These are phyloP conservation scores for Penicillium psychrosexuale DNA, from an alignment of 2,329 filamentous ascomycete species.

Conservation along the genomic window DNA sequence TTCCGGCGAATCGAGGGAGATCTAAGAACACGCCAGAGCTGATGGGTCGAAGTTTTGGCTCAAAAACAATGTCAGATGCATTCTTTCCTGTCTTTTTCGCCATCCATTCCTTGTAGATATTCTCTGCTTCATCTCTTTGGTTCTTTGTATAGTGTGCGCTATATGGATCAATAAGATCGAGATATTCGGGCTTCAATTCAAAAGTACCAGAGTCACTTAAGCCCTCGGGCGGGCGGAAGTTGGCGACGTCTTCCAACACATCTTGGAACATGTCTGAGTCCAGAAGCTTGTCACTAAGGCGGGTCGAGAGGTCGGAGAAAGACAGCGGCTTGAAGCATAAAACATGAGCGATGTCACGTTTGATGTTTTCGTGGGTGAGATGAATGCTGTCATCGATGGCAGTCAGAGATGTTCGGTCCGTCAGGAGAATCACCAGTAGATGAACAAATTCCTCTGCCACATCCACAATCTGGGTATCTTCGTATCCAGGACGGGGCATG, in stretches of 20 bases:
- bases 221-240: constrained; percentile 85
- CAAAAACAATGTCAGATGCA: constrained; percentile 80
- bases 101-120: constrained; percentile 80
- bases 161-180: constrained; percentile 90
- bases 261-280: constrained; percentile 85
- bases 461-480: constrained; percentile 84
- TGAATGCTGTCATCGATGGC: constrained; percentile 35
- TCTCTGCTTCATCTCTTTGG: constrained; percentile 91
- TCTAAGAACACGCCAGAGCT: constrained; percentile 71
- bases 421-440: constrained; percentile 83
- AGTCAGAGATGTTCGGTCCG: constrained; percentile 74
- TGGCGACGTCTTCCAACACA: constrained; percentile 82
- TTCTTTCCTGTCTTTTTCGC: constrained; percentile 82
- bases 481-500: constrained; percentile 69
- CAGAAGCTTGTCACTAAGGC: constrained; percentile 82
- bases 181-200: constrained; percentile 79
- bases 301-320: constrained; percentile 84
- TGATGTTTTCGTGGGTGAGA: constrained; percentile 68
- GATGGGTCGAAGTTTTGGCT: constrained; percentile 77
- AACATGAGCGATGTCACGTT: constrained; percentile 86
- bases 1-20: constrained; percentile 75
- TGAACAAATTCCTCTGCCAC: constrained; percentile 95
- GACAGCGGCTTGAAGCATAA: constrained; percentile 95
- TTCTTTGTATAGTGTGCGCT: constrained; percentile 96
- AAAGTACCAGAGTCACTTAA: constrained; percentile 91